Conservation (phyloP, 257 asterid species). For the Catharanthus roseus region DNA sequence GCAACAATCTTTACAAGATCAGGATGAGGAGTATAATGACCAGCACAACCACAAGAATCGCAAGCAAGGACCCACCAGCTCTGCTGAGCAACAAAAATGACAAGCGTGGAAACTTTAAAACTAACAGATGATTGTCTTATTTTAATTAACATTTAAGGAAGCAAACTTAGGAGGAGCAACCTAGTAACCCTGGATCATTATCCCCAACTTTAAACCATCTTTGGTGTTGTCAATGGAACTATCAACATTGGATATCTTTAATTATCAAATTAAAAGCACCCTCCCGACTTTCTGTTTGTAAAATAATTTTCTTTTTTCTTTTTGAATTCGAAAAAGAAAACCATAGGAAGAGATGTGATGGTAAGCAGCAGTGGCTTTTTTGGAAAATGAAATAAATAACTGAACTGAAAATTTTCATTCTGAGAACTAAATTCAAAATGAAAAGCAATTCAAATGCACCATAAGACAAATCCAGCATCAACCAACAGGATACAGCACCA, state of each 20-base stretch:
- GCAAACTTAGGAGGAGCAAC: background rate
- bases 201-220: background rate
- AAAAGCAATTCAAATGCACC: no score
- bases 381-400: background rate
- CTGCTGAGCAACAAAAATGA: slow-evolving; percentile 10
- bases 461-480: background rate
- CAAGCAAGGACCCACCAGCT: slow-evolving; percentile 25
- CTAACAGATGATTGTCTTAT: background rate
- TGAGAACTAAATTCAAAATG: no score
- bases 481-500: slow-evolving; percentile 40
- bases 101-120: no score
- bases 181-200: background rate
- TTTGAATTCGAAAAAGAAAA: no score
- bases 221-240: background rate
- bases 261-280: background rate
- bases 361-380: no score
- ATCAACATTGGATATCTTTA: background rate
- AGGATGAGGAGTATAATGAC: slow-evolving; percentile 13
- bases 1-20: slow-evolving; percentile 6
- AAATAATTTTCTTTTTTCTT: no score
- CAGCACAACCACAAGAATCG: slow-evolving; percentile 17
- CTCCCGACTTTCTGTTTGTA: no score
- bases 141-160: no score
- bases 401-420: no score
- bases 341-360: no score